Evolutionary conservation across 2,329 filamentous ascomycete genomes (phyloP).

Genomic region (Claviceps pusilla): DNA sequence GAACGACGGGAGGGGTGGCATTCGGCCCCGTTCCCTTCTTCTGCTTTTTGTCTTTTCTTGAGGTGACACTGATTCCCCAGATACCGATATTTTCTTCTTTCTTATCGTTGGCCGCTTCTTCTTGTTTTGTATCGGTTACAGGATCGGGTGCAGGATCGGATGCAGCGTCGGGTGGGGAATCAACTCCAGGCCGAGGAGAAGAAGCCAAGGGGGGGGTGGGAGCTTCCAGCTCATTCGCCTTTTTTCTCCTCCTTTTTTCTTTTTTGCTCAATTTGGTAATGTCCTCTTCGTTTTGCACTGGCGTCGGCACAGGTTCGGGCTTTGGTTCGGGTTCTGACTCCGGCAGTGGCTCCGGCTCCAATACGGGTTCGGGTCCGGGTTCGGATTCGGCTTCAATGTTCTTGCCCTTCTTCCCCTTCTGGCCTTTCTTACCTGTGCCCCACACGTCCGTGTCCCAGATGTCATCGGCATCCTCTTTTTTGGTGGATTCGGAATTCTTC

Average conservation of each 20-base stretch:
- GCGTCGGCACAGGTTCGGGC: constrained; percentile 10
- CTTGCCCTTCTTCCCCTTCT: constrained; percentile 28
- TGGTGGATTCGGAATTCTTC: constrained; percentile 10
- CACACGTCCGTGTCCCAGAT: not conserved
- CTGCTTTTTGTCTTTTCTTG: constrained; percentile 18
- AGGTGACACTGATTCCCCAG: constrained; percentile 13
- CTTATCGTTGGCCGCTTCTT: constrained; percentile 1
- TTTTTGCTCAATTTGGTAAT: constrained; percentile 16
- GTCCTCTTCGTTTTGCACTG: constrained; percentile 16
- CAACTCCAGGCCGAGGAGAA: not conserved
- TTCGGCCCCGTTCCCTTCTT: constrained; percentile 7
- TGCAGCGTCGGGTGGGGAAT: not conserved
- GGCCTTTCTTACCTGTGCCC: constrained; percentile 5
- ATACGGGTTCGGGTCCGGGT: constrained; percentile 1
- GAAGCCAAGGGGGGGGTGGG: not conserved
- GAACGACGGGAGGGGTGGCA: no score
- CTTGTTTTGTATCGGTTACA: not conserved
- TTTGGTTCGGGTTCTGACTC: constrained; percentile 12
- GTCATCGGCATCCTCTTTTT: constrained; percentile 7
- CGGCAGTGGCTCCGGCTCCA: constrained; percentile 6
- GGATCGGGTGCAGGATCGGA: no score
- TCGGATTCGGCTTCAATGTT: constrained; percentile 8
- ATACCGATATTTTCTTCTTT: constrained; percentile 17
- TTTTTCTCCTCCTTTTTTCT: constrained; percentile 17
- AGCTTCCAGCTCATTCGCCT: constrained; percentile 7